Percentiles rank a stretch among this genome's conserved stretches.
Evolutionary conservation across 768 basidiomycete species (phyloP).

Genomic region (Cyclocybe cylindracea): DNA sequence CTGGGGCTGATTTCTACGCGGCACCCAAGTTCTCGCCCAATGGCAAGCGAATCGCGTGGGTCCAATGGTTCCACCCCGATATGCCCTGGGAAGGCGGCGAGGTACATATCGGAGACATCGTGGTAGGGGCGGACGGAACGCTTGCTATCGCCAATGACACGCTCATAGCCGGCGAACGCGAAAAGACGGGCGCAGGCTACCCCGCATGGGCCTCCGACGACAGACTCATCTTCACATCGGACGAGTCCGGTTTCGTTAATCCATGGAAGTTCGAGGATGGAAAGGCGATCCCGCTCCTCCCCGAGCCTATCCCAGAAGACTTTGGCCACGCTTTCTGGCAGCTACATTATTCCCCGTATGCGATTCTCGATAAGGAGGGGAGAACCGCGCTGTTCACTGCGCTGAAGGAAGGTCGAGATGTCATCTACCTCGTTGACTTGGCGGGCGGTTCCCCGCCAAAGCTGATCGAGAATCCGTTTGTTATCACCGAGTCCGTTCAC

Average conservation of each 20-base stretch:
- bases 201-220: slow-evolving; percentile 62
- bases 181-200: slow-evolving; percentile 54
- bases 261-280: slow-evolving; percentile 57
- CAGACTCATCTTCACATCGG: slow-evolving; percentile 62
- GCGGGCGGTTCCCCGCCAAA: slow-evolving; percentile 24
- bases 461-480: slow-evolving; percentile 42
- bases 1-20: slow-evolving; percentile 77
- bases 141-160: slow-evolving; percentile 36
- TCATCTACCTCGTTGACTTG: slow-evolving; percentile 42
- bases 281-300: slow-evolving; percentile 38
- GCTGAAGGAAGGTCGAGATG: slow-evolving; percentile 39
- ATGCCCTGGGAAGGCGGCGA: slow-evolving; percentile 68
- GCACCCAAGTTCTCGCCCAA: slow-evolving; percentile 59
- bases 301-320: slow-evolving; percentile 48
- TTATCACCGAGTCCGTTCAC: slow-evolving; percentile 37
- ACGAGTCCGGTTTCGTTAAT: slow-evolving; percentile 67
- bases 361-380: slow-evolving; percentile 36
- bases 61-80: slow-evolving; percentile 62
- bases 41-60: slow-evolving; percentile 59
- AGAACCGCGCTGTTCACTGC: slow-evolving; percentile 39
- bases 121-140: slow-evolving; percentile 16
- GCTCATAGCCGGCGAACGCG: slow-evolving; percentile 52
- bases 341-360: slow-evolving; percentile 50
- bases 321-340: slow-evolving; percentile 60
- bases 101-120: slow-evolving; percentile 54